Conservation (phyloP, 306 rosid genomes). For the Prunus persica region DNA sequence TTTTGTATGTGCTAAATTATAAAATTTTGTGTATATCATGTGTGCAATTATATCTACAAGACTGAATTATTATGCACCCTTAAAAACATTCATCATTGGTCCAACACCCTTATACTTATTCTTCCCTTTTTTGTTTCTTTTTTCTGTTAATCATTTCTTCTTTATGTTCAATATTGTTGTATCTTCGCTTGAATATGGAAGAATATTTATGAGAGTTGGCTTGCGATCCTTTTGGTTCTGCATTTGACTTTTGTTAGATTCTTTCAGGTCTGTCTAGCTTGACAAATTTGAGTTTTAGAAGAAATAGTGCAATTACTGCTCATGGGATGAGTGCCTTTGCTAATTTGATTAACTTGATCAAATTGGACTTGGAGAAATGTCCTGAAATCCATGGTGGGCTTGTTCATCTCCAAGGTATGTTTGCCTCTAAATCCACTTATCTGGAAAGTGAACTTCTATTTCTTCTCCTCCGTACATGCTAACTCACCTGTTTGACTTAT, state of each 20-base stretch:
- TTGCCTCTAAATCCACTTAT: constrained; percentile 17
- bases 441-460: background rate
- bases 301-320: constrained; percentile 77
- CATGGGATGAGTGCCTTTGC: constrained; percentile 74
- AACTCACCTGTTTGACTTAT: background rate
- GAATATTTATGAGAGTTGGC: background rate
- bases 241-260: constrained; percentile 24
- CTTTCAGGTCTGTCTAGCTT: constrained; percentile 73
- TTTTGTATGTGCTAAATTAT: background rate
- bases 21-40: background rate
- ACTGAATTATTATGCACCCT: background rate
- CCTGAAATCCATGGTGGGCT: constrained; percentile 90
- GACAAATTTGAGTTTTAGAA: constrained; percentile 80
- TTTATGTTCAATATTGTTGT: background rate
- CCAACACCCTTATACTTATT: background rate
- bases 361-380: constrained; percentile 94
- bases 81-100: background rate
- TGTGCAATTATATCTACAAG: background rate
- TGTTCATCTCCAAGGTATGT: constrained; percentile 69
- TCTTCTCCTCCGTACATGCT: background rate
- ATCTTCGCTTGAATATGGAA: background rate
- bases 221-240: background rate
- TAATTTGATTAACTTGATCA: constrained; percentile 62
- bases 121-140: background rate
- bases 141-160: background rate